Evolutionary conservation across 202 grass and related monocot genomes (phyloP).

Genomic region (Setaria italica): DNA sequence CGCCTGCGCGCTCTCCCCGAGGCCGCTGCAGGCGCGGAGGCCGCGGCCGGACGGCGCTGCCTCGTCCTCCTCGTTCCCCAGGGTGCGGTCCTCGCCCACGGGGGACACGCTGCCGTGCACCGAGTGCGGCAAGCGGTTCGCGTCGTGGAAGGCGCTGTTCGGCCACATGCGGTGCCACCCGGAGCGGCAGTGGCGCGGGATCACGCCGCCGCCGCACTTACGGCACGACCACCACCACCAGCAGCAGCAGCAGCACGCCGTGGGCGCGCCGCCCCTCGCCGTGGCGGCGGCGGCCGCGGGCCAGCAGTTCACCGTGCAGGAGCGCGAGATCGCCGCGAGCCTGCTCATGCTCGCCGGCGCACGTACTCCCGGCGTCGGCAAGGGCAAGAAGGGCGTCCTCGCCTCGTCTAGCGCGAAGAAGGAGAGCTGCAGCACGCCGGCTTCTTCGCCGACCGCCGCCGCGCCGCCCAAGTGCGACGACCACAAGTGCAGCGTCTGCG

Average conservation of each 20-base stretch:
- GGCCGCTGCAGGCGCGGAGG: neutral
- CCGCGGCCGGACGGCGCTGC: constrained; percentile 1
- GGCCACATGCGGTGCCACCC: constrained; percentile 90
- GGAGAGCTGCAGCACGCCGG: neutral
- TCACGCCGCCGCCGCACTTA: constrained; percentile 52
- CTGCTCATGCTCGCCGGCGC: constrained; percentile 52
- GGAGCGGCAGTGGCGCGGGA: constrained; percentile 75
- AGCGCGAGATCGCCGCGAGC: constrained; percentile 45
- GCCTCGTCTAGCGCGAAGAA: neutral
- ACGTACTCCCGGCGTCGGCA: neutral
- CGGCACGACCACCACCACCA: neutral
- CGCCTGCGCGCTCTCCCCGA: neutral
- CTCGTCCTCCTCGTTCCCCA: neutral
- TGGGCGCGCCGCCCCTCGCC: neutral
- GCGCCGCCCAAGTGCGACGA: constrained; percentile 14
- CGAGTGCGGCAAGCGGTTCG: constrained; percentile 69
- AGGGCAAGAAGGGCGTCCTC: neutral
- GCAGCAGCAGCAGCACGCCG: no score
- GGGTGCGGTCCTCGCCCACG: neutral
- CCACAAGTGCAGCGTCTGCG: constrained; percentile 40
- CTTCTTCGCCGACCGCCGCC: neutral
- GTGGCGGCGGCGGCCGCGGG: neutral
- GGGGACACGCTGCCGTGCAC: constrained; percentile 52
- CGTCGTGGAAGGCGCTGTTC: constrained; percentile 64
- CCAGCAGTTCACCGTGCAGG: constrained; percentile 44